Evolutionary conservation across 345 rosid species (phyloP), one percentile per base, ranked within the genome.

Genomic region (Heritiera littoralis): DNA sequence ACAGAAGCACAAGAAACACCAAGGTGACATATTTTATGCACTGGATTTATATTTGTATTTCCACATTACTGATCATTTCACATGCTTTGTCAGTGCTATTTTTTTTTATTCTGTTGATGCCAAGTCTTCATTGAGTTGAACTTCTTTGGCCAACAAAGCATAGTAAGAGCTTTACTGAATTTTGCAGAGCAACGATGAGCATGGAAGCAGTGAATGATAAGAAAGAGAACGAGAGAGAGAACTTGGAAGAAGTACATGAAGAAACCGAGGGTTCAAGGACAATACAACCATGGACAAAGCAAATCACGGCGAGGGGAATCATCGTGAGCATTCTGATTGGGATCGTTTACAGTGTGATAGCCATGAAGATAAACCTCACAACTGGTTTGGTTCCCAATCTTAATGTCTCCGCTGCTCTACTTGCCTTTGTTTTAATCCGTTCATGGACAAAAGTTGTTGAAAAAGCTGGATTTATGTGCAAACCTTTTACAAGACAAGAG

Each of bases 401-500:
- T 79, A 93, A 95, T 20, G 97, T 90, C 82, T 95, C 98, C 3
- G 98, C 97, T 10, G 98, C 98, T 32, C 92, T 95, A 72, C 84
- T 95, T 1, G 98, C 95, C n/a, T 95, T 95, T 12, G 81, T 95
- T 17, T 79, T 87, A 9, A 86, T 95, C 55, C 83, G 95, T 72
- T 83, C 95, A 69, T 93, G 98, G 98, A 95, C 97, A 4, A 88
- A 89, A 83, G 18, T 89, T 72, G 90, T 92, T 77, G 85, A 88
- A 30, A 92, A 86, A 80, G 89, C 89, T 41, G 98, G 98, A n/a
- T 89, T 79, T 68, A 84, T 86, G 2, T 17, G 90, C 0, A 90
- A 85, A 49, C 98, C 98, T 9, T 95, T 95, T 83, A 95, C 97
- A 3, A 82, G 91, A 48, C 98, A 95, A 85, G 98, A 95, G 86